A percentile compares a stretch with the other conserved stretches of the same genome.
Evolutionary conservation across 495 filamentous ascomycete species (phyloP).

Genomic region (Aspergillus ellipticus): DNA sequence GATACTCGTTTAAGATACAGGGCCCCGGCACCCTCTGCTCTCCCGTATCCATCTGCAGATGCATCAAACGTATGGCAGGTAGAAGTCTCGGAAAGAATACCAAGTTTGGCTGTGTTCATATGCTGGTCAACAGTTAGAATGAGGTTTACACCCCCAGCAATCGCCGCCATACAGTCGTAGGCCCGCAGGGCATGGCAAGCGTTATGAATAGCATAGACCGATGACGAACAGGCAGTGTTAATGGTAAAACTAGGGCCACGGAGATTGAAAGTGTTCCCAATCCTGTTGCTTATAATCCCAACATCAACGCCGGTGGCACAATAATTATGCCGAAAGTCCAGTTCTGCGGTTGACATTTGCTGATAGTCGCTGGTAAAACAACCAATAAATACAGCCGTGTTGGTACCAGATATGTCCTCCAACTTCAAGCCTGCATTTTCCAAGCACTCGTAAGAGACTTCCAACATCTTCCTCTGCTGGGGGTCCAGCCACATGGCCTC

Average conservation of each 20-base stretch:
- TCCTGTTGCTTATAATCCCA: slow-evolving; percentile 27
- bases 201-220: slow-evolving; percentile 28
- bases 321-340: slow-evolving; percentile 10
- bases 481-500: slow-evolving; percentile 24
- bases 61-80: slow-evolving; percentile 56
- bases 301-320: slow-evolving; percentile 7
- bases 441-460: slow-evolving; percentile 27
- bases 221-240: slow-evolving; percentile 37
- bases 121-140: slow-evolving; percentile 25
- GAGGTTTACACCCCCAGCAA: slow-evolving; percentile 37
- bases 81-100: slow-evolving; percentile 14
- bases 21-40: slow-evolving; percentile 46
- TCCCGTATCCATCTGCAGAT: slow-evolving; percentile 56
- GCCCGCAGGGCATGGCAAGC: slow-evolving; percentile 22
- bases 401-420: slow-evolving; percentile 4
- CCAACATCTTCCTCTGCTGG: slow-evolving; percentile 24
- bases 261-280: slow-evolving; percentile 36
- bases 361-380: slow-evolving; percentile 18
- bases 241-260: slow-evolving; percentile 31
- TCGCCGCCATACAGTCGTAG: slow-evolving; percentile 30
- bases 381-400: slow-evolving; percentile 16
- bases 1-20: slow-evolving; percentile 27
- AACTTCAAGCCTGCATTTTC: slow-evolving; percentile 22
- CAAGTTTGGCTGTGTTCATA: slow-evolving; percentile 19
- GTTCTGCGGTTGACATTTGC: slow-evolving; percentile 16